Evolutionary conservation across 2,329 filamentous ascomycete genomes (phyloP).

Genomic region (Pseudocercospora fijiensis): DNA sequence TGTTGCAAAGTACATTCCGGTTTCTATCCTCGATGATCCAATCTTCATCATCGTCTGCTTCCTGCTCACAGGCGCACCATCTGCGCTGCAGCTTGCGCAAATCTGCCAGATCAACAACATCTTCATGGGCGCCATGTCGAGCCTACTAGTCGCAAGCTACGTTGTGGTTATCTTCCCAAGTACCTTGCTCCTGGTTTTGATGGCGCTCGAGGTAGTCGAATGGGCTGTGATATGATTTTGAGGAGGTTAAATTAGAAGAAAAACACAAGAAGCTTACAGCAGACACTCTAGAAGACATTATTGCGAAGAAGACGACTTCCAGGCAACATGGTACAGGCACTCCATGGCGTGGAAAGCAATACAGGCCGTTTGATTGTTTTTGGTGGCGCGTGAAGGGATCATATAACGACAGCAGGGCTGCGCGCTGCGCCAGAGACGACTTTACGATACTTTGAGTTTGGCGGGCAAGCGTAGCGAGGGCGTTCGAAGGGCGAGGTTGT

Average conservation of each 20-base stretch:
- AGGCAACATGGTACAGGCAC: slow-evolving; percentile 2
- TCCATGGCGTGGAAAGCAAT: background rate
- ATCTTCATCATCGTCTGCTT: slow-evolving; percentile 99
- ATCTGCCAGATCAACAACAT: slow-evolving; percentile 98
- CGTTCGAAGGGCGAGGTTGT: slow-evolving; percentile 1
- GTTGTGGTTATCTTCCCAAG: slow-evolving; percentile 94
- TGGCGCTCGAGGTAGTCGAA: slow-evolving; percentile 86
- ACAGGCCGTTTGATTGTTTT: background rate
- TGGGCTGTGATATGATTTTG: slow-evolving; percentile 59
- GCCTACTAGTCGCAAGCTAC: slow-evolving; percentile 91
- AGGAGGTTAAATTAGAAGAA: background rate
- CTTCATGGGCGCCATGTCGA: slow-evolving; percentile 91
- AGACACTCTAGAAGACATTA: background rate
- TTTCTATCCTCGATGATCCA: slow-evolving; percentile 93
- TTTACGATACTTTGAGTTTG: slow-evolving; percentile 1
- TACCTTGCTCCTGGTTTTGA: slow-evolving; percentile 84
- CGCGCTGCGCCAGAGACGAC: slow-evolving; percentile 9
- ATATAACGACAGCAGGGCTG: slow-evolving; percentile 8
- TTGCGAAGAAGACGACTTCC: background rate
- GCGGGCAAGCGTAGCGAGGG: slow-evolving; percentile 6
- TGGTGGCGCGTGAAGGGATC: background rate
- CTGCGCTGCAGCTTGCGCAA: slow-evolving; percentile 89
- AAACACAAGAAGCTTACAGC: background rate
- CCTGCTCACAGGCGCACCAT: slow-evolving; percentile 88
- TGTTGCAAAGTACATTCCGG: slow-evolving; percentile 82